Evolutionary conservation across 345 rosid genomes (phyloP), one percentile per base, ranked within the genome.

Genomic region (Capsella bursapastoris): DNA sequence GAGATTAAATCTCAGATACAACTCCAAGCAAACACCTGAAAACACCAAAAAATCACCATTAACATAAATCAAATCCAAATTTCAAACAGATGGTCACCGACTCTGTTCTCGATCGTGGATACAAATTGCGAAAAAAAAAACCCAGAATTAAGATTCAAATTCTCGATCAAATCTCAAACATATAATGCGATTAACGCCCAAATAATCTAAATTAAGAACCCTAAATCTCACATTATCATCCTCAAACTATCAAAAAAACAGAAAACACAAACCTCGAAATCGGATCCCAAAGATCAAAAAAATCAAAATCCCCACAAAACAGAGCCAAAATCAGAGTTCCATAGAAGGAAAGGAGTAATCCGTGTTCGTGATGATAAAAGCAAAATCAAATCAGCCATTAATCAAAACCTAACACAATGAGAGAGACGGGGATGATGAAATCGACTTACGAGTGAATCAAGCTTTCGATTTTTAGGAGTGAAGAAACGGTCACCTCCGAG

Each of bases 381-480:
- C 48, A 8, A 69, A 44, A 40, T 8, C 2, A 44, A 66, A 10
- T 40, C 57, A 35, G 74, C 52, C 70, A 59, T 61, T 55, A 58
- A 66, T 25, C 0, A 56, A 41, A 55, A 53, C 71, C 47, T 28
- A 65, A 63, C 29, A 55, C n/a, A 60, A 47, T 40, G 75, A 18
- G 66, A 52, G 74, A 51, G 60, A 64, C 34, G 59, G 32, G 2
- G 16, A 29, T 6, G 16, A 29, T 6, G 22, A 57, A 25, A 22
- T 27, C 37, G 57, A 79, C 78, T 71, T 82, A 81, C 86, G 81
- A 55, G 72, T n/a, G 72, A 53, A 49, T 22, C 1, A 82, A 83
- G 80, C 72, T 74, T 75, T 78, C 2, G 79, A 72, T 75, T 83
- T 77, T 83, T 71, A 18, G 78, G 82, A 83, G 91, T 84, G 76